These are phyloP conservation scores for Quercus dentata DNA, from an alignment of 306 rosid genomes.

Conservation along the genomic window DNA sequence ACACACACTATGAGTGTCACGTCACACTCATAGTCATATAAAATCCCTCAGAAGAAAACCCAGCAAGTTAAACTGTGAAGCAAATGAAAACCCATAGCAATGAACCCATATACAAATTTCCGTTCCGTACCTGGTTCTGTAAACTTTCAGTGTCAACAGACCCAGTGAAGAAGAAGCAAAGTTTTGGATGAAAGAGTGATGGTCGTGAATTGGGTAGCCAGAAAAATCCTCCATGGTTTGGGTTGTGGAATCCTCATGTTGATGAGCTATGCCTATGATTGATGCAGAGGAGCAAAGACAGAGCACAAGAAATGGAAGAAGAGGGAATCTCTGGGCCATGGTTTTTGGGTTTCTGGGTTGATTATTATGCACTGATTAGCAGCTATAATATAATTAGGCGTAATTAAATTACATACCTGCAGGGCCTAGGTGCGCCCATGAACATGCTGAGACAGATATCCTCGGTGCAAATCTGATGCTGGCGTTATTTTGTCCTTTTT, in stretches of 20 bases:
- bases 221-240: constrained; percentile 85
- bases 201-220: constrained; percentile 69
- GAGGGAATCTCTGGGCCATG: constrained; percentile 27
- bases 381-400: not conserved
- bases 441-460: not conserved
- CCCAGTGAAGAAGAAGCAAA: constrained; percentile 48
- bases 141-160: constrained; percentile 57
- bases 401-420: not conserved
- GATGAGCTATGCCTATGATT: constrained; percentile 36
- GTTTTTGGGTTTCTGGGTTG: not conserved
- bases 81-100: not conserved
- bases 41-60: not conserved
- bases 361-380: not conserved
- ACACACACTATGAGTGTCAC: not conserved
- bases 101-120: not conserved
- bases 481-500: not conserved
- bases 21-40: not conserved
- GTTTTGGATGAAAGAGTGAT: constrained; percentile 33
- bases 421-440: not conserved
- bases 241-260: constrained; percentile 59
- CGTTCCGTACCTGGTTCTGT: constrained; percentile 63
- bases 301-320: constrained; percentile 20
- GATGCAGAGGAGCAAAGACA: constrained; percentile 28
- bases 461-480: not conserved
- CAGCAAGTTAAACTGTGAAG: not conserved